These are phyloP conservation scores for Symbiotaphrina buchneri DNA, from an alignment of 495 filamentous ascomycete species.

Conservation along the genomic window DNA sequence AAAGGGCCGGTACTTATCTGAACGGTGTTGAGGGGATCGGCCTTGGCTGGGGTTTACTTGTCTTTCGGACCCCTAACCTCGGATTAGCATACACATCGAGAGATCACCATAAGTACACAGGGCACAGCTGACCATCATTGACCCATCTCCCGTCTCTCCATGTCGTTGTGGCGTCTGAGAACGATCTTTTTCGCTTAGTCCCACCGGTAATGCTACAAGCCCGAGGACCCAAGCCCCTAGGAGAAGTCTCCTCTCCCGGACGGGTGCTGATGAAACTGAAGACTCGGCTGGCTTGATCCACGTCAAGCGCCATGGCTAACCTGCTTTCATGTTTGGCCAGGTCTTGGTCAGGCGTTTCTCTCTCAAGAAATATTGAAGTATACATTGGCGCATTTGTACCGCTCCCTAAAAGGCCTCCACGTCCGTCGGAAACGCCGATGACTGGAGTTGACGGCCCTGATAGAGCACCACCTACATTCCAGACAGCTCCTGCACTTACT, in stretches of 20 bases:
- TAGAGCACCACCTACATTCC: constrained; percentile 54
- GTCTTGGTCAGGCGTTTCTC: constrained; percentile 30
- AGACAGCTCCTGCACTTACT: constrained; percentile 49
- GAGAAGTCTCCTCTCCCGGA: constrained; percentile 1
- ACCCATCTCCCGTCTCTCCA: constrained; percentile 16
- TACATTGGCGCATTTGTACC: constrained; percentile 58
- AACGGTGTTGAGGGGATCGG: constrained; percentile 50
- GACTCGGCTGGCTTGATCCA: constrained; percentile 43
- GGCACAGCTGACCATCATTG: constrained; percentile 2
- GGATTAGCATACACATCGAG: constrained; percentile 1
- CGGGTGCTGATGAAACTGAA: constrained; percentile 18
- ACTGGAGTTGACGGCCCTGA: constrained; percentile 22
- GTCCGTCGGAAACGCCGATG: constrained; percentile 30
- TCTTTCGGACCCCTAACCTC: background rate
- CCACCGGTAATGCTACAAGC: background rate
- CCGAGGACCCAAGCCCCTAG: background rate
- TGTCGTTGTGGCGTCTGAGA: constrained; percentile 5
- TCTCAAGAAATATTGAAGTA: constrained; percentile 39
- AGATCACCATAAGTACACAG: background rate
- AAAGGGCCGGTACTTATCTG: constrained; percentile 27
- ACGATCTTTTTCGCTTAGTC: background rate
- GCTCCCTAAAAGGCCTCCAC: constrained; percentile 37
- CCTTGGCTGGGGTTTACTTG: constrained; percentile 5
- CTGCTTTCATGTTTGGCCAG: constrained; percentile 48
- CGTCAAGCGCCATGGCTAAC: constrained; percentile 61